A percentile compares a stretch with the other conserved stretches of the same genome.
Conservation (phyloP, 2,329 filamentous ascomycete species). For the Chaetoscypha palmicola region DNA sequence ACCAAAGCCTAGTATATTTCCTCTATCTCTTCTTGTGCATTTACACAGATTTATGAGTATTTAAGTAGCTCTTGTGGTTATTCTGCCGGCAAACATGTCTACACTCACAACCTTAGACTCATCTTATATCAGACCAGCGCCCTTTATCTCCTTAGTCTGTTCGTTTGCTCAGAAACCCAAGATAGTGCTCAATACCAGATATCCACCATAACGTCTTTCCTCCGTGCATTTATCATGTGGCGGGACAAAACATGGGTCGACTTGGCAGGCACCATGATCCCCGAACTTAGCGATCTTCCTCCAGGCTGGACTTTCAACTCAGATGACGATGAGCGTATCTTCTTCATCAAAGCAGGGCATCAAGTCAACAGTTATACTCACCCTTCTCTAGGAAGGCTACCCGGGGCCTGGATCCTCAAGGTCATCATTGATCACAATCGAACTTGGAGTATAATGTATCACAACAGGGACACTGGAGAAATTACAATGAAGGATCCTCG, state of each 20-base stretch:
- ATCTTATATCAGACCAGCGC: no score
- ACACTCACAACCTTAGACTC: no score
- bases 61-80: no score
- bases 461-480: constrained; percentile 9
- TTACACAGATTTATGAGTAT: no score
- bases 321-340: constrained; percentile 6
- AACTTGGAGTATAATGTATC: constrained; percentile 8
- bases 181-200: no score
- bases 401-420: constrained; percentile 15
- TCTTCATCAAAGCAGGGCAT: constrained; percentile 7
- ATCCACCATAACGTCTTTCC: neutral
- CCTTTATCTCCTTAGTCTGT: no score
- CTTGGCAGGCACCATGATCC: constrained; percentile 3
- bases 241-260: neutral
- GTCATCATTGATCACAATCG: neutral
- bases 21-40: no score
- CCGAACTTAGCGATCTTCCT: constrained; percentile 14
- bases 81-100: no score
- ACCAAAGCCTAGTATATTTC: no score
- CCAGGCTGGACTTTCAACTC: constrained; percentile 7
- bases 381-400: constrained; percentile 16
- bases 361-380: constrained; percentile 7
- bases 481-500: neutral
- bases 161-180: no score
- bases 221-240: neutral